A percentile compares a stretch with the other conserved stretches of the same genome.
Conservation (phyloP, 2,329 filamentous ascomycete species). For the Cladophialophora bantiana region DNA sequence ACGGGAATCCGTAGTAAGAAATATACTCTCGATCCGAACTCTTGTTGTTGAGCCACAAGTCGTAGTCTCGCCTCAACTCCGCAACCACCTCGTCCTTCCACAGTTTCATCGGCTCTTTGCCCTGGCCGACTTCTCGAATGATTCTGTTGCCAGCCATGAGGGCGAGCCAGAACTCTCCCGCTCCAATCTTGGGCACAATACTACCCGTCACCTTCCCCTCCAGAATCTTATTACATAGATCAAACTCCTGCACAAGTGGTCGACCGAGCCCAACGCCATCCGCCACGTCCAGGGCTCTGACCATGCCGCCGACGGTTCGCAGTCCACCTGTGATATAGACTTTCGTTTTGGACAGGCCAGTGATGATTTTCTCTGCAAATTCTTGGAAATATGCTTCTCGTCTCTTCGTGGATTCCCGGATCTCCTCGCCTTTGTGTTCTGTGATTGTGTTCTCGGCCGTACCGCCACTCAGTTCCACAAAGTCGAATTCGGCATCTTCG, state of each 20-base stretch:
- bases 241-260: conserved; percentile 60
- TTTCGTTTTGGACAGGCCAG: conserved; percentile 59
- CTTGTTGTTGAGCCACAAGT: conserved; percentile 21
- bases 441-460: conserved; percentile 62
- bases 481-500: conserved; percentile 47
- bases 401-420: conserved; percentile 61
- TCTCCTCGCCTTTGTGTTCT: conserved; percentile 30
- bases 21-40: conserved; percentile 25
- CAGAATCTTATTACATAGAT: conserved; percentile 43
- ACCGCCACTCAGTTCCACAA: conserved; percentile 67
- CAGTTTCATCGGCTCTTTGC: conserved; percentile 20
- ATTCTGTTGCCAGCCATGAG: conserved; percentile 25
- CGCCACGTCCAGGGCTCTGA: conserved; percentile 61
- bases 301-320: conserved; percentile 63
- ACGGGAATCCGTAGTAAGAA: conserved; percentile 21
- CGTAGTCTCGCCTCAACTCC: conserved; percentile 12
- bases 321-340: conserved; percentile 67
- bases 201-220: conserved; percentile 52
- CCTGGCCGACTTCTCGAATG: conserved; percentile 23
- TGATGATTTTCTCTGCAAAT: conserved; percentile 62
- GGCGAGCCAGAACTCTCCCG: conserved; percentile 24
- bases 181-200: conserved; percentile 44
- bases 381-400: conserved; percentile 67
- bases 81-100: conserved; percentile 21
- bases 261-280: conserved; percentile 68